A percentile compares a stretch with the other conserved stretches of the same genome.
Conservation (phyloP, 441 rosid species). For the Erysimum cheiri region DNA sequence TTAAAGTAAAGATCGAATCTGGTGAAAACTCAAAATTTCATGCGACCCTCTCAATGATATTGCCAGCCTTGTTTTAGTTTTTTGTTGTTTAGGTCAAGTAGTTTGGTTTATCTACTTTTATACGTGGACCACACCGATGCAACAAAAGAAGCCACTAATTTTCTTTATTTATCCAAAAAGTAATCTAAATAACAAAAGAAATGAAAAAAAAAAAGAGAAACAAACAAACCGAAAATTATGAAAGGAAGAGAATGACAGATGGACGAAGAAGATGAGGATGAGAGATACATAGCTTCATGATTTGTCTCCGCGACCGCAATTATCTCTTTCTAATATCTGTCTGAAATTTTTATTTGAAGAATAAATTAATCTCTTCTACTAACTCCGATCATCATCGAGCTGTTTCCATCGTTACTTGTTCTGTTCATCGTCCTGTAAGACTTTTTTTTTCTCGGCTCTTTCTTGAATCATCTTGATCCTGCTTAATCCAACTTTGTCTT, state of each 20-base stretch:
- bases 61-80: background rate
- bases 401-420: background rate
- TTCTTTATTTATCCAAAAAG: background rate
- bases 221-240: constrained; percentile 32
- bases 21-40: background rate
- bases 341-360: constrained; percentile 19
- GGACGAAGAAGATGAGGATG: constrained; percentile 32
- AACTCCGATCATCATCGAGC: constrained; percentile 32
- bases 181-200: background rate
- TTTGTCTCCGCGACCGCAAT: constrained; percentile 28
- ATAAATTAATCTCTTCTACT: background rate
- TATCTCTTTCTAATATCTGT: constrained; percentile 13
- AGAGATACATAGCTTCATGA: constrained; percentile 10
- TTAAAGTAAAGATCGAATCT: too few species aligned
- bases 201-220: background rate
- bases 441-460: constrained; percentile 1
- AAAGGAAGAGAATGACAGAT: constrained; percentile 40
- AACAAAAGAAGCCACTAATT: background rate
- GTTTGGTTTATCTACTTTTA: constrained; percentile 16
- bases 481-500: background rate
- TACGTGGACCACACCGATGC: background rate
- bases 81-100: background rate
- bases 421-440: constrained; percentile 17
- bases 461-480: background rate
- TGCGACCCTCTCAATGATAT: background rate